A percentile compares a stretch with the other conserved stretches of the same genome.
Evolutionary conservation across 495 filamentous ascomycete genomes (phyloP).

Genomic region (Trichoderma gamsii): DNA sequence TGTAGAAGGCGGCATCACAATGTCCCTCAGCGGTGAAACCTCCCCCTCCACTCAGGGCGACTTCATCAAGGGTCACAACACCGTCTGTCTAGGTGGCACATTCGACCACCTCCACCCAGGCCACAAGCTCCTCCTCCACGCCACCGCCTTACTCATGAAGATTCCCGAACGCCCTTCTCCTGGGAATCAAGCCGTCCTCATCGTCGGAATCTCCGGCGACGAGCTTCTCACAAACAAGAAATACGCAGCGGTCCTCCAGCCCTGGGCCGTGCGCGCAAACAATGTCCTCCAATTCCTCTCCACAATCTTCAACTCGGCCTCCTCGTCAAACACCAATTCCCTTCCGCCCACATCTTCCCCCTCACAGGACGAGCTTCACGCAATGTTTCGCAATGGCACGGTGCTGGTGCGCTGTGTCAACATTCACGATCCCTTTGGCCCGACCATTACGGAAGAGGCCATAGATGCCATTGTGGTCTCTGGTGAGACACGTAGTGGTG

Average conservation of each 20-base stretch:
- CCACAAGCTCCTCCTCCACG: slow-evolving; percentile 90
- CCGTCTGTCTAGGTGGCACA: slow-evolving; percentile 82
- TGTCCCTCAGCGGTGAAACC: slow-evolving; percentile 26
- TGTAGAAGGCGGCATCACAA: slow-evolving; percentile 43
- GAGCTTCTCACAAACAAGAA: slow-evolving; percentile 82
- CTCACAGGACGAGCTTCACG: slow-evolving; percentile 28
- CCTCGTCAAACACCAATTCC: not conserved
- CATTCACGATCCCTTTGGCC: slow-evolving; percentile 84
- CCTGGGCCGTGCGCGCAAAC: slow-evolving; percentile 66
- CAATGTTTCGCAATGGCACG: slow-evolving; percentile 36
- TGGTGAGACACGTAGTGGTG: slow-evolving; percentile 80
- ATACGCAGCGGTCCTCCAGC: slow-evolving; percentile 69
- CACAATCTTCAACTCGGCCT: slow-evolving; percentile 46
- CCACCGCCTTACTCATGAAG: slow-evolving; percentile 64
- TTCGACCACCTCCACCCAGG: slow-evolving; percentile 95
- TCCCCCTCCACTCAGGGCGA: slow-evolving; percentile 16
- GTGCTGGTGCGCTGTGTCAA: slow-evolving; percentile 65
- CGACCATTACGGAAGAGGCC: slow-evolving; percentile 75
- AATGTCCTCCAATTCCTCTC: slow-evolving; percentile 65
- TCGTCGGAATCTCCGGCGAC: slow-evolving; percentile 84
- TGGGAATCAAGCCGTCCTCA: slow-evolving; percentile 45
- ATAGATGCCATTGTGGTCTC: slow-evolving; percentile 82
- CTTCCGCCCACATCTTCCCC: not conserved
- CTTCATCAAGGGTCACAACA: slow-evolving; percentile 28
- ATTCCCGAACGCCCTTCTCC: slow-evolving; percentile 35